A percentile compares a stretch with the other conserved stretches of the same genome.
Evolutionary conservation across 2,329 filamentous ascomycete species (phyloP).

Genomic region (Magnaporthales sp.): DNA sequence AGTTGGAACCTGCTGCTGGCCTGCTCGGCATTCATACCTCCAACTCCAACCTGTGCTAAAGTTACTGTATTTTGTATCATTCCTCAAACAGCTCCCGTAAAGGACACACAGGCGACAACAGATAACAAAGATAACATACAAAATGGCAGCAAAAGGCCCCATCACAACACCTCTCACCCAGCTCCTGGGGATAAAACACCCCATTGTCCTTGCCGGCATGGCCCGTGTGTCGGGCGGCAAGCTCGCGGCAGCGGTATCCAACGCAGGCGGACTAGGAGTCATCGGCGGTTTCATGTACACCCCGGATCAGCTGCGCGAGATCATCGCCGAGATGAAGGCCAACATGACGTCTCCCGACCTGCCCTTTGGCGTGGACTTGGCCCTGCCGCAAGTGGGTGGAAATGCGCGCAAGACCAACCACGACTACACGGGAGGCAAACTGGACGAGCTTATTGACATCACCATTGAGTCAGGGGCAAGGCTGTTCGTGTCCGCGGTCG

Average conservation of each 20-base stretch:
- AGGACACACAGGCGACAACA: neutral
- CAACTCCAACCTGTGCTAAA: neutral
- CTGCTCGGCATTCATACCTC: neutral
- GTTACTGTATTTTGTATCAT: neutral
- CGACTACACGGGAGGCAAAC: constrained; percentile 85
- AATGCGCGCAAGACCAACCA: constrained; percentile 84
- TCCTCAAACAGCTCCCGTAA: neutral
- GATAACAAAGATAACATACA: neutral
- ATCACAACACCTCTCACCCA: constrained; percentile 71
- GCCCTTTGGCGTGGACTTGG: constrained; percentile 87
- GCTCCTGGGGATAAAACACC: constrained; percentile 77
- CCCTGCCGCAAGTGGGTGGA: constrained; percentile 81
- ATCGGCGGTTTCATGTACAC: constrained; percentile 66
- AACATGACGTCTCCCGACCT: constrained; percentile 57
- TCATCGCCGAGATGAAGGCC: constrained; percentile 79
- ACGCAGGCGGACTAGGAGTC: constrained; percentile 76
- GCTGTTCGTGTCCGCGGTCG: constrained; percentile 82
- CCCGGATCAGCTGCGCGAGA: constrained; percentile 64
- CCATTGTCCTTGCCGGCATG: constrained; percentile 91
- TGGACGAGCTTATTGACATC: constrained; percentile 82
- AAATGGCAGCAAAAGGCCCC: constrained; percentile 25
- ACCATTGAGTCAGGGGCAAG: constrained; percentile 75
- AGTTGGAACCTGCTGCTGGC: neutral
- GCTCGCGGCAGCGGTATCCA: constrained; percentile 79
- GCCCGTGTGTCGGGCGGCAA: constrained; percentile 71